Evolutionary conservation across 805 yeast species (phyloP).

Genomic region (Barnettozyma vustinii): DNA sequence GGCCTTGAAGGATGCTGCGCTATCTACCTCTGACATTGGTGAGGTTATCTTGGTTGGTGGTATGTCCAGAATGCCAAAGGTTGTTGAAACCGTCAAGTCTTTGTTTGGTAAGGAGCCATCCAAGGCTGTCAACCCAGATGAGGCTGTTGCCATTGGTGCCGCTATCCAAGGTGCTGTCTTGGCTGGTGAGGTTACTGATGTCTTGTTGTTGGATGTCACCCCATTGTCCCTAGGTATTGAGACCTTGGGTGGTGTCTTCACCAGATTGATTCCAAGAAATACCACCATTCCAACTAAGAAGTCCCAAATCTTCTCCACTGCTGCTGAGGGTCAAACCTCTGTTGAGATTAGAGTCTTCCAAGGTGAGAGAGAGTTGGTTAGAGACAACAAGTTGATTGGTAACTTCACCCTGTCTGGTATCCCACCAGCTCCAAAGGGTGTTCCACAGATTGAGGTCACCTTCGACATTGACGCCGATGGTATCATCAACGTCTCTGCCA

Average conservation of each 20-base stretch:
- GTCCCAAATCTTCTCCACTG: constrained; percentile 87
- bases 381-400: constrained; percentile 75
- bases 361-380: constrained; percentile 76
- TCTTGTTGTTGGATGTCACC: constrained; percentile 79
- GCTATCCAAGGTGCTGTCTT: constrained; percentile 86
- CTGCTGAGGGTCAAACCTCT: constrained; percentile 80
- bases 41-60: constrained; percentile 82
- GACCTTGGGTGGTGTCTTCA: constrained; percentile 99
- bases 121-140: constrained; percentile 79
- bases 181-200: constrained; percentile 79
- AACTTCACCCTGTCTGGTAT: constrained; percentile 69
- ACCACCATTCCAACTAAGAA: constrained; percentile 83
- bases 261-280: constrained; percentile 57
- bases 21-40: constrained; percentile 61
- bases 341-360: constrained; percentile 75
- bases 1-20: constrained; percentile 70
- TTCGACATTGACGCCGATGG: constrained; percentile 84
- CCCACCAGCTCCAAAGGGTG: constrained; percentile 75
- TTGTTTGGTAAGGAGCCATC: constrained; percentile 64
- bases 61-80: constrained; percentile 86
- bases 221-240: constrained; percentile 97
- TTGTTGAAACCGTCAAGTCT: constrained; percentile 56
- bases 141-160: constrained; percentile 86
- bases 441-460: constrained; percentile 71
- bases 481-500: constrained; percentile 74